These are phyloP conservation scores for Cladophialophora psammophila DNA, from an alignment of 2,329 filamentous ascomycete genomes.

Conservation along the genomic window DNA sequence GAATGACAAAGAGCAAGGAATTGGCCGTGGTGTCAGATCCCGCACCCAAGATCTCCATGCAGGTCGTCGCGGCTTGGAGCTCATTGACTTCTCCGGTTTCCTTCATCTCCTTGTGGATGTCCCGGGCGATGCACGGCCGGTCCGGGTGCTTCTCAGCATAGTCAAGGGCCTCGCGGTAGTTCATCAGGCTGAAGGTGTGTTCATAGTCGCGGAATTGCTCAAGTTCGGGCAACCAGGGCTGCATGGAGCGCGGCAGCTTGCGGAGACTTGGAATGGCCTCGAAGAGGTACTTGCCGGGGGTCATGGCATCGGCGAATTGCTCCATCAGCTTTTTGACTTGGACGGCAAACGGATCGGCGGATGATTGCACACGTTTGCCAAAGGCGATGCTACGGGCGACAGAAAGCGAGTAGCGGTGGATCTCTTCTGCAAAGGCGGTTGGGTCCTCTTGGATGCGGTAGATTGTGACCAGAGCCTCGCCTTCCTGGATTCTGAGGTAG, in stretches of 20 bases:
- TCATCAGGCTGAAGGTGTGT: constrained; percentile 30
- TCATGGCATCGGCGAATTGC: constrained; percentile 57
- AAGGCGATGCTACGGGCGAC: constrained; percentile 60
- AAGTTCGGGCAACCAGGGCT: constrained; percentile 42
- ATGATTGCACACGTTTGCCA: constrained; percentile 53
- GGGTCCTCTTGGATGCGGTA: constrained; percentile 5
- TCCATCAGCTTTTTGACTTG: constrained; percentile 56
- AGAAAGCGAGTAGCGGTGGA: constrained; percentile 58
- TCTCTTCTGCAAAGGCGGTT: neutral
- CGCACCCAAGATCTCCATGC: constrained; percentile 44
- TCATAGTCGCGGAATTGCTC: constrained; percentile 40
- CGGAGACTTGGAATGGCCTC: constrained; percentile 43
- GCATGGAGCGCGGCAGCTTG: constrained; percentile 41
- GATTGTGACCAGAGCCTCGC: constrained; percentile 13
- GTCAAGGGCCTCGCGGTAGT: constrained; percentile 40
- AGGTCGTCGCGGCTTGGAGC: constrained; percentile 43
- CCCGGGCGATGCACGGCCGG: neutral
- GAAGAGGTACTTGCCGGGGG: constrained; percentile 49
- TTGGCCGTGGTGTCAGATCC: constrained; percentile 43
- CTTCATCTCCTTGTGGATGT: constrained; percentile 37
- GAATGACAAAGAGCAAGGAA: constrained; percentile 43
- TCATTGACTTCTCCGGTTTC: constrained; percentile 37
- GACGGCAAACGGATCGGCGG: constrained; percentile 53
- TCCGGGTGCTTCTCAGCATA: constrained; percentile 38
- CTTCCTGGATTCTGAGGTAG: constrained; percentile 12